Evolutionary conservation across 176 grass and related monocot genomes (phyloP).

Genomic region (Oryza nivara): DNA sequence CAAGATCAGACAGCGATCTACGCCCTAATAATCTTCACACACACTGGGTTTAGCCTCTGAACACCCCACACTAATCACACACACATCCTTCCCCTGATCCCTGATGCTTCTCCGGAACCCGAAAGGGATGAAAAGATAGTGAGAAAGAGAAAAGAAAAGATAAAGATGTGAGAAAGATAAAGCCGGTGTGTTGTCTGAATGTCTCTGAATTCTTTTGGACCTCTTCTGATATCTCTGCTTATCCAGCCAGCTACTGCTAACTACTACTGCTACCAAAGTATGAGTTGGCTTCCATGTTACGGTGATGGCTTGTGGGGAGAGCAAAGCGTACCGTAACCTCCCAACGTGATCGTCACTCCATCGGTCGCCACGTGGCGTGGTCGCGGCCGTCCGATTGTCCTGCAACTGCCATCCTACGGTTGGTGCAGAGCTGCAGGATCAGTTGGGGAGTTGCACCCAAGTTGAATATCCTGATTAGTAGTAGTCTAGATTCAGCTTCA

Average conservation of each 20-base stretch:
- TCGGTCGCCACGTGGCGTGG: neutral
- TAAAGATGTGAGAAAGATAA: neutral
- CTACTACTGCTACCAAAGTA: neutral
- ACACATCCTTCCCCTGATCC: neutral
- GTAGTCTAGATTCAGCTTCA: neutral
- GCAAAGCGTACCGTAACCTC: neutral
- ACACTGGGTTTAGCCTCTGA: neutral
- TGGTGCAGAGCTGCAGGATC: slow-evolving; percentile 37
- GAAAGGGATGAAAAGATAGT: slow-evolving; percentile 14
- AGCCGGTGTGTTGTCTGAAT: neutral
- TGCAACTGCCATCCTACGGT: slow-evolving; percentile 28
- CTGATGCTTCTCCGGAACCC: slow-evolving; percentile 30
- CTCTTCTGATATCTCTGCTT: neutral
- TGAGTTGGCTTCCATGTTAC: neutral
- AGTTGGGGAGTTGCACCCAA: neutral
- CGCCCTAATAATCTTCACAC: neutral
- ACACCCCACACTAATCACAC: neutral
- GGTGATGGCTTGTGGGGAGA: slow-evolving; percentile 1
- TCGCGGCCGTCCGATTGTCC: slow-evolving; percentile 21
- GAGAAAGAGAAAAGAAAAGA: slow-evolving; percentile 7
- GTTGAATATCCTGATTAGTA: neutral
- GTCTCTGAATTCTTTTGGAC: slow-evolving; percentile 9
- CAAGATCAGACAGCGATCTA: slow-evolving; percentile 27
- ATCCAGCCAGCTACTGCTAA: slow-evolving; percentile 27
- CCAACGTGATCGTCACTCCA: neutral